These are phyloP conservation scores for Leccinum glutinopallens DNA, from an alignment of 1,284 basidiomycete genomes.

Conservation along the genomic window DNA sequence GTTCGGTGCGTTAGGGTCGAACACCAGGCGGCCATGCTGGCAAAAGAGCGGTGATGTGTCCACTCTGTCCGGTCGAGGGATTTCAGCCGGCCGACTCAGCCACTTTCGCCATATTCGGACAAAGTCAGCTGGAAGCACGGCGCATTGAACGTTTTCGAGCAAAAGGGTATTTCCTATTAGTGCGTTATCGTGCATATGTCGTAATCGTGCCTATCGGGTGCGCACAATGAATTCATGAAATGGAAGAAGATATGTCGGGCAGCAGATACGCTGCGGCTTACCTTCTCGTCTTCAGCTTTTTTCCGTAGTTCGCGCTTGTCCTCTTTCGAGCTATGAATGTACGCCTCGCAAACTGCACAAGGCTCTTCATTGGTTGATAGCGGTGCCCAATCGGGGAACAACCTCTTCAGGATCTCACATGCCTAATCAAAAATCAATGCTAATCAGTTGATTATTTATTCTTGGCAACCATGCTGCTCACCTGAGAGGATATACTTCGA, in stretches of 20 bases:
- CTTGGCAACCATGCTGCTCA: conserved; percentile 31
- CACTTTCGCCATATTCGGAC: conserved; percentile 68
- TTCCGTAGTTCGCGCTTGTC: conserved; percentile 59
- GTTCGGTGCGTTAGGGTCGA: conserved; percentile 63
- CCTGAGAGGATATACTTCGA: conserved; percentile 61
- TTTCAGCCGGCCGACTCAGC: conserved; percentile 59
- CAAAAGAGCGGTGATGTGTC: conserved; percentile 69
- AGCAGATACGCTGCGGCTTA: conserved; percentile 27
- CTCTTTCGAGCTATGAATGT: conserved; percentile 56
- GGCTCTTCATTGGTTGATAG: conserved; percentile 49
- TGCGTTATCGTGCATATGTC: conserved; percentile 59
- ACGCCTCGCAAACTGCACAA: conserved; percentile 62
- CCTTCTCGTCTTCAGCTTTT: conserved; percentile 76
- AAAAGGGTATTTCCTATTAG: conserved; percentile 46
- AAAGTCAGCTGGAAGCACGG: conserved; percentile 62
- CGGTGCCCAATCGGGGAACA: conserved; percentile 70
- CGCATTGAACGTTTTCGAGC: conserved; percentile 52
- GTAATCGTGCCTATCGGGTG: conserved; percentile 53
- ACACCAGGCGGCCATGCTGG: conserved; percentile 59
- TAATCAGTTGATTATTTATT: conserved; percentile 16
- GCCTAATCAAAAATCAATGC: conserved; percentile 46
- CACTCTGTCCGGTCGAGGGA: conserved; percentile 56
- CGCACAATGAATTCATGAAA: conserved; percentile 20
- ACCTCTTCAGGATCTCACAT: conserved; percentile 49
- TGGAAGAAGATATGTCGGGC: conserved; percentile 8